Percentiles rank a stretch among this genome's conserved stretches.
Conservation (phyloP, 1,284 basidiomycete genomes). For the Cryptococcus sp. region DNA sequence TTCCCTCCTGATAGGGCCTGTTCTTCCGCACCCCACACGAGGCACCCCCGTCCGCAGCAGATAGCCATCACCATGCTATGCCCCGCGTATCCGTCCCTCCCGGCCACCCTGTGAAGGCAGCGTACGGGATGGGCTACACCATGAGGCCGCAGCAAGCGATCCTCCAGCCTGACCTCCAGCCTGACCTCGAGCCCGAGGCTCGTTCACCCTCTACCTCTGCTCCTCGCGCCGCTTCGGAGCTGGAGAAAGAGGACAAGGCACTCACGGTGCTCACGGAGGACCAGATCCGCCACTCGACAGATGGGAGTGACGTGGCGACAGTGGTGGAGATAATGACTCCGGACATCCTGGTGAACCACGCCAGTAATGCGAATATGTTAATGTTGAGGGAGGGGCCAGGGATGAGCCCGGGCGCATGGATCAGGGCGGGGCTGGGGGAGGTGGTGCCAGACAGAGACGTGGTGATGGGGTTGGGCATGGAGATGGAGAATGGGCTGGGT, state of each 20-base stretch:
- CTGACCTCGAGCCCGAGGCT: background rate
- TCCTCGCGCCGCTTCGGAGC: slow-evolving; percentile 15
- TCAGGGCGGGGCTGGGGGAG: background rate
- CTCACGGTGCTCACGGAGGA: background rate
- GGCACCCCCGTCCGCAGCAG: slow-evolving; percentile 4
- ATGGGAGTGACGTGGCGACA: slow-evolving; percentile 23
- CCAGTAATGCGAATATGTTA: background rate
- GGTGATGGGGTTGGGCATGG: no score
- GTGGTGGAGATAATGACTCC: slow-evolving; percentile 32
- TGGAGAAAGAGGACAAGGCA: background rate
- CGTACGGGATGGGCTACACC: no score
- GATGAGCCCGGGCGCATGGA: background rate
- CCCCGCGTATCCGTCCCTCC: background rate
- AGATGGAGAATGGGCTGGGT: background rate
- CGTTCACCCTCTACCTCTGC: background rate
- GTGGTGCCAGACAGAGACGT: no score
- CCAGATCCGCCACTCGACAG: slow-evolving; percentile 8
- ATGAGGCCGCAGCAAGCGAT: no score
- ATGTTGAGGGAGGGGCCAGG: background rate
- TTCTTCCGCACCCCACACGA: slow-evolving; percentile 45
- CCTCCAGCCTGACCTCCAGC: background rate
- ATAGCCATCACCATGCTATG: slow-evolving; percentile 1
- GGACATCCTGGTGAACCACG: background rate
- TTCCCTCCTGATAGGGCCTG: slow-evolving; percentile 25
- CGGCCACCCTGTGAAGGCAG: background rate